Base-by-base conservation (phyloP, 768 basidiomycete species). In the Calvatia gigantea region DNA sequence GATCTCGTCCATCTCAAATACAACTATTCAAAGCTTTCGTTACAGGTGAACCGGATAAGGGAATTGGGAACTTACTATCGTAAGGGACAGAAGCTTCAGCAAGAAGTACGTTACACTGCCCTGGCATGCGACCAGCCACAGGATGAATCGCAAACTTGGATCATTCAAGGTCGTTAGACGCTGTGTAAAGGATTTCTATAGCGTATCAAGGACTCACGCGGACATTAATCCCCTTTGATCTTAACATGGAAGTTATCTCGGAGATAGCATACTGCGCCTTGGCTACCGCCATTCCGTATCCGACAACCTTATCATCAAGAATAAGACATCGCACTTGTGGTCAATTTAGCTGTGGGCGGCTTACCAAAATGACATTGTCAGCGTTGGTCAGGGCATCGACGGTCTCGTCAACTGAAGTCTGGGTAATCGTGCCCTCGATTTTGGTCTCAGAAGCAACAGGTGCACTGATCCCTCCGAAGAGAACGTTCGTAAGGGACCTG, bases 1-100 rank as follows among this genome's bases (percentile, higher is more conserved):
- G 73, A 94, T 94, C 70, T 94, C 92, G 58, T 94, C 92, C 92
- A 94, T 93, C 72, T 94, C 92, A 56, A 89, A 75, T 37, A 94
- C 91, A 60, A 94, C 91, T 92, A 61, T n/a, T 27, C 5, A 44
- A 35, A 50, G 44, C 14, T 31, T 57, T 50, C 57, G 33, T 37
- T 43, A 51, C 51, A 27, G 11, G 35, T 14, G 41, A 37, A 23
- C 28, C 27, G 45, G 28, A n/a, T 29, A 29, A 28, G 14, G 29
- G 35, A 14, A 25, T 21, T 48, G 38, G 45, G 19, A 52, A 62
- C 85, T 67, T 60, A 91, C 89, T 89, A 64, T 94, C 91, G 63
- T 94, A 94, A 2, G 92, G 92, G 12, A 94, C 91, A 4, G 89
- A 87, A 2, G 92, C 92, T 66, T 94, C 92, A 3, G 92, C 92